phyloP scores from a whole-genome alignment of 2,329 filamentous ascomycete genomes.

The Botrytis deweyae region DNA sequence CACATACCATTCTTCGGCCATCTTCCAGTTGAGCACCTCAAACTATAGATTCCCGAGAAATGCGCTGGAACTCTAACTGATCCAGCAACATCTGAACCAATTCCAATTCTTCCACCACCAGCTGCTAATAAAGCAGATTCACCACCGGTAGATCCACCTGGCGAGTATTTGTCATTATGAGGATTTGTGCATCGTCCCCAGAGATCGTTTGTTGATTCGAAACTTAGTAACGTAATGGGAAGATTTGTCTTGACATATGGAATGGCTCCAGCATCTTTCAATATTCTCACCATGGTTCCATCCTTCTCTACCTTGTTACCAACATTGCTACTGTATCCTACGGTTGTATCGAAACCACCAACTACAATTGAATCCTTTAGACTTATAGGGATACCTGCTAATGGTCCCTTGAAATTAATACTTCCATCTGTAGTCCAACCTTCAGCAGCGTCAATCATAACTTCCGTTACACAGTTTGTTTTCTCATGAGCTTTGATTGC shows the following conservation, averaged over 20 bases:
- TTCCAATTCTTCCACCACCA: slow-evolving; percentile 77
- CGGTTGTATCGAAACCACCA: slow-evolving; percentile 77
- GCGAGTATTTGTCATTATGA: slow-evolving; percentile 79
- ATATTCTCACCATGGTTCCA: slow-evolving; percentile 68
- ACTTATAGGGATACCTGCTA: slow-evolving; percentile 84
- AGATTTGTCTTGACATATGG: slow-evolving; percentile 93
- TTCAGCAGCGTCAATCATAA: slow-evolving; percentile 78
- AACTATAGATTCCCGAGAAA: slow-evolving; percentile 83
- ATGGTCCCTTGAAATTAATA: slow-evolving; percentile 73
- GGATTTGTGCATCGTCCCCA: slow-evolving; percentile 85
- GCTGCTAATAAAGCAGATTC: slow-evolving; percentile 81
- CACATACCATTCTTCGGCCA: slow-evolving; percentile 84
- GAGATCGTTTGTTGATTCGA: slow-evolving; percentile 54
- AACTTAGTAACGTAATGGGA: slow-evolving; percentile 64
- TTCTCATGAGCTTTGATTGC: slow-evolving; percentile 78
- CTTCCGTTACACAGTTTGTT: slow-evolving; percentile 87
- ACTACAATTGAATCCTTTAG: slow-evolving; percentile 81
- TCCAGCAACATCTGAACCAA: slow-evolving; percentile 85
- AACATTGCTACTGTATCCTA: slow-evolving; percentile 75
- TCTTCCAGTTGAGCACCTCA: slow-evolving; percentile 83
- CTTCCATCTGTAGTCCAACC: slow-evolving; percentile 60
- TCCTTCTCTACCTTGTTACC: slow-evolving; percentile 75
- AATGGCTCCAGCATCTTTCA: slow-evolving; percentile 85
- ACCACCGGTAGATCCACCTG: slow-evolving; percentile 72
- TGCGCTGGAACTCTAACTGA: slow-evolving; percentile 85